Evolutionary conservation across 2,329 filamentous ascomycete species (phyloP).

Genomic region (Plectosphaerella sp.): DNA sequence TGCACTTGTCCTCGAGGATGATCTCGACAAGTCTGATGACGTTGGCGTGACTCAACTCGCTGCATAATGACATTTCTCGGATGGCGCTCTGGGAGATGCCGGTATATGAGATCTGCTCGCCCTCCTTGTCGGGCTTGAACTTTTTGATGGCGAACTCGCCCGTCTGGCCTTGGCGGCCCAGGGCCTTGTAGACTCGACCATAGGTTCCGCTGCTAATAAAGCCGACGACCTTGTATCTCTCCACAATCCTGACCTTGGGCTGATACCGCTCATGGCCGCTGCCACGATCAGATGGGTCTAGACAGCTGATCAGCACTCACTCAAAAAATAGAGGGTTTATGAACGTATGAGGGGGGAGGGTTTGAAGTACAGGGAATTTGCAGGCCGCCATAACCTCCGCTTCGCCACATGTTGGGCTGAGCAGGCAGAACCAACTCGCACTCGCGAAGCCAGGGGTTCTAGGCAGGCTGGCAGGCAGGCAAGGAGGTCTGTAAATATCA

Average conservation of each 20-base stretch:
- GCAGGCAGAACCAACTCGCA: background rate
- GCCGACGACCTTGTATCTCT: conserved; percentile 93
- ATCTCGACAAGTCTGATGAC: conserved; percentile 91
- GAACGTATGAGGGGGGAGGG: conserved; percentile 4
- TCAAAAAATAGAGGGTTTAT: conserved; percentile 10
- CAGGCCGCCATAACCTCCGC: conserved; percentile 12
- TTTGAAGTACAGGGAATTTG: conserved; percentile 11
- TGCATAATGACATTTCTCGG: conserved; percentile 95
- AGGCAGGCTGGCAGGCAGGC: background rate
- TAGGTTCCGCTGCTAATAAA: conserved; percentile 99
- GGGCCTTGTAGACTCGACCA: conserved; percentile 94
- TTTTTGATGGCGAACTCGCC: conserved; percentile 98
- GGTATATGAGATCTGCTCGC: conserved; percentile 89
- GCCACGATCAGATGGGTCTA: conserved; percentile 51
- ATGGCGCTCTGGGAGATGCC: conserved; percentile 97
- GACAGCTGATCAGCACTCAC: conserved; percentile 28
- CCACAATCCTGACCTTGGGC: conserved; percentile 81
- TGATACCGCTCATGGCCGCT: conserved; percentile 49
- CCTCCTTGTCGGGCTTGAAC: conserved; percentile 99
- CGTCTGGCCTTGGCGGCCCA: conserved; percentile 65
- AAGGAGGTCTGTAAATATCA: conserved; percentile 1
- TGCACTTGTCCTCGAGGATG: conserved; percentile 96
- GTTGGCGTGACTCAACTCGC: conserved; percentile 83
- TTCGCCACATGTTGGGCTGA: conserved; percentile 11
- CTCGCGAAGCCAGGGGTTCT: background rate